phyloP scores from a whole-genome alignment of 2,329 filamentous ascomycete species.

The Hansfordia pulvinata region DNA sequence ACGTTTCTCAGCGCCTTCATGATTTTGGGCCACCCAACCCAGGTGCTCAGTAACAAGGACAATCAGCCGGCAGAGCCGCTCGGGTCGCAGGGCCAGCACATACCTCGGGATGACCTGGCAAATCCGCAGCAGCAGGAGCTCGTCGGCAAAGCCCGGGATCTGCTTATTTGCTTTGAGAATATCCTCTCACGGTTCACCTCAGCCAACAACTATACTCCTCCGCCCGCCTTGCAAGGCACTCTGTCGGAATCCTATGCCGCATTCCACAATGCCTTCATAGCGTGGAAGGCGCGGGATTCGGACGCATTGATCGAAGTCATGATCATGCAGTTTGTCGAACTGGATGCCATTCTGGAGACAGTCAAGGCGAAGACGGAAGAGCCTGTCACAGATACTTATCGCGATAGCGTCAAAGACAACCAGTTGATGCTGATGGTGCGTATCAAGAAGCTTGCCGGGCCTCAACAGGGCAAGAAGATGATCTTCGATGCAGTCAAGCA shows the following conservation, averaged over 20 bases:
- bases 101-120: conserved; percentile 37
- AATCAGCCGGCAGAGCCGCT: conserved; percentile 22
- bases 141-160: conserved; percentile 63
- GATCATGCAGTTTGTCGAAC: conserved; percentile 74
- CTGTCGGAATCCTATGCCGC: conserved; percentile 58
- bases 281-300: conserved; percentile 73
- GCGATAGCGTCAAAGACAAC: conserved; percentile 67
- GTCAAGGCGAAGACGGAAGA: conserved; percentile 68
- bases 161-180: conserved; percentile 67
- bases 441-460: conserved; percentile 65
- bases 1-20: conserved; percentile 72
- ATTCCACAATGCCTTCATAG: conserved; percentile 67
- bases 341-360: conserved; percentile 72
- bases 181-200: conserved; percentile 52
- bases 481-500: conserved; percentile 65
- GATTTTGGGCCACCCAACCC: conserved; percentile 64
- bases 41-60: conserved; percentile 64
- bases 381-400: conserved; percentile 62
- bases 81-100: conserved; percentile 27
- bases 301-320: conserved; percentile 69
- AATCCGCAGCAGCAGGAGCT: conserved; percentile 56
- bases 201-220: conserved; percentile 54
- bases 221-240: conserved; percentile 44
- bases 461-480: conserved; percentile 55
- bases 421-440: conserved; percentile 67